Evolutionary conservation across 1,284 basidiomycete genomes (phyloP), one percentile per base, ranked within the genome.

Genomic region (Ceratorhiza oryzae-sativae): DNA sequence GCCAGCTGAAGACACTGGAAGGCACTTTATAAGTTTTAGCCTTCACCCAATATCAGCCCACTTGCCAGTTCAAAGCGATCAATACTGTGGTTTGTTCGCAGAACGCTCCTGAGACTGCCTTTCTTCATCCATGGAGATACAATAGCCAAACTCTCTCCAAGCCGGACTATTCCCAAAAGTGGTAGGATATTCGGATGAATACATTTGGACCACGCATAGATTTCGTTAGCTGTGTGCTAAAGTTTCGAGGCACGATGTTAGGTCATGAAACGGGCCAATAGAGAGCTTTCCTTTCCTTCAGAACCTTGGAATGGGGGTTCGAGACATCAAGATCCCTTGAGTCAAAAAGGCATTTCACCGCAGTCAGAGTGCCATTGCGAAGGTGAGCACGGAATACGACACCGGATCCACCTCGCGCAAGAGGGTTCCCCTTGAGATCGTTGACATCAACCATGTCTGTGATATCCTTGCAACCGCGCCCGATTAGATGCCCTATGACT

Each of bases 151-250:
- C 34, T 20, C 18, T 34, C 56, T 18, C 32, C 20, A 34, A 59
- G 27, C n/a, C 12, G n/a, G 6, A 45, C 68, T 15, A 71, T 59
- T 13, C 68, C 68, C 1, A 32, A 41, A 3, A 60, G 36, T 27
- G 30, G 56, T 27, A 71, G 55, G 25, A 71, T 27, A 2, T 45
- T 46, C 0, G 56, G 45, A 15, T 71, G 55, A 20, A 49, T 32
- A 20, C 56, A 60, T n/a, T 71, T 71, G 1, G 68, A 71, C 68
- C 68, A 71, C 3, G 56, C 25, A 30, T 71, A 60, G 27, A 71
- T 36, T 45, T 71, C 68, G 15, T 46, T 32, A 9, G 68, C 68
- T 18, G 68, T 23, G 25, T 32, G 68, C 68, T 71, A 30, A 32
- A 8, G 9, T n/a, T n/a, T 39, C 36, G 36, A 6, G 36, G 6